These are phyloP conservation scores for Amphibolis antarctica DNA, from an alignment of 106 monocot genomes.

Conservation along the genomic window DNA sequence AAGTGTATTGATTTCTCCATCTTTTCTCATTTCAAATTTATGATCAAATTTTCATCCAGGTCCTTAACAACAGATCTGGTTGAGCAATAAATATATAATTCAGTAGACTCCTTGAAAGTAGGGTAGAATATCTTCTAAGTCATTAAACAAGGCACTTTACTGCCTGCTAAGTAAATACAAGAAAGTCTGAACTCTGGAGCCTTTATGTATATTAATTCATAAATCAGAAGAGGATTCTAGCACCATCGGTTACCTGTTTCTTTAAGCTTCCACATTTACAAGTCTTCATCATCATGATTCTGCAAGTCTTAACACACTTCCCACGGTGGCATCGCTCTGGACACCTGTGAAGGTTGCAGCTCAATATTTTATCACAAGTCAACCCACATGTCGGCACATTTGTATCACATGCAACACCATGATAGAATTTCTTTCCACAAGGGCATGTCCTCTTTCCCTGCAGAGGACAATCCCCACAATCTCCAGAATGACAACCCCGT, in stretches of 20 bases:
- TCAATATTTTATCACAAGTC: conserved; percentile 67
- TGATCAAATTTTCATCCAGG: too few relatives aligned
- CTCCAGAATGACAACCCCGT: conserved; percentile 71
- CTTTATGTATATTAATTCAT: not conserved
- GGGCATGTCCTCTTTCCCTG: conserved; percentile 79
- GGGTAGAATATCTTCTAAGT: too few relatives aligned
- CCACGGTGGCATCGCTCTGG: conserved; percentile 88
- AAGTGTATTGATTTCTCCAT: too few relatives aligned
- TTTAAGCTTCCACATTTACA: conserved; percentile 81
- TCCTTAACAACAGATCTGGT: too few relatives aligned
- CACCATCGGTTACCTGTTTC: conserved; percentile 53
- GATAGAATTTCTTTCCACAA: conserved; percentile 72
- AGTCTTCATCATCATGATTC: conserved; percentile 46
- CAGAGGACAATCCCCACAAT: conserved; percentile 63
- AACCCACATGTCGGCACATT: conserved; percentile 63
- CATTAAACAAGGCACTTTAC: too few relatives aligned
- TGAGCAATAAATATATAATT: too few relatives aligned
- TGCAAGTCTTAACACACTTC: conserved; percentile 61
- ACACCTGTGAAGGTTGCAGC: conserved; percentile 60
- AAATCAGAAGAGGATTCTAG: not conserved
- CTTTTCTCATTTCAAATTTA: too few relatives aligned
- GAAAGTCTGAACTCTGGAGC: too few relatives aligned
- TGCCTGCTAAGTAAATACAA: too few relatives aligned
- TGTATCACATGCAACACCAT: conserved; percentile 46
- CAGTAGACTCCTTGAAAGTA: too few relatives aligned